Conservation (phyloP, 805 yeast genomes). For the Saccharomycopsis sp. region DNA sequence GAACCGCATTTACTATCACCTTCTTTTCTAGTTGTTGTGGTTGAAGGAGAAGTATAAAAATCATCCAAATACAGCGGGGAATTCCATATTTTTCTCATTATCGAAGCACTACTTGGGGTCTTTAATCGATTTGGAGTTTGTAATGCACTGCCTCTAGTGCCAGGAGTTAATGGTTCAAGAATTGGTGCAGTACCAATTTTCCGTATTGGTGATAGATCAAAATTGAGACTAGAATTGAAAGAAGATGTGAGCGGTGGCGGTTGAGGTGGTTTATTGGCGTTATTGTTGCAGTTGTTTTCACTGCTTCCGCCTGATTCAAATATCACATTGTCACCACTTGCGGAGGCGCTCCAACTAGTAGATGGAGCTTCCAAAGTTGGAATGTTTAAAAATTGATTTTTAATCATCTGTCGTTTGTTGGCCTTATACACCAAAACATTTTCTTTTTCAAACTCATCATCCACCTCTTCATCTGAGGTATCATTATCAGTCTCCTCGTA, state of each 20-base stretch:
- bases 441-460: conserved; percentile 18
- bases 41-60: conserved; percentile 49
- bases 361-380: conserved; percentile 35
- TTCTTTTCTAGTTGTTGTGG: conserved; percentile 19
- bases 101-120: conserved; percentile 31
- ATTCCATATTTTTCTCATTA: conserved; percentile 50
- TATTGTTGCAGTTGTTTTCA: conserved; percentile 12
- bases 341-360: conserved; percentile 36
- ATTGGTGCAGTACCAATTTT: conserved; percentile 54
- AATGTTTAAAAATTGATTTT: conserved; percentile 25
- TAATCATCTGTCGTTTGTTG: conserved; percentile 23
- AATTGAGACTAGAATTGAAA: conserved; percentile 57
- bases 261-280: conserved; percentile 23
- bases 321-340: conserved; percentile 33
- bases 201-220: conserved; percentile 56
- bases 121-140: conserved; percentile 27
- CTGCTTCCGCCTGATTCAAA: conserved; percentile 23
- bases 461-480: conserved; percentile 15
- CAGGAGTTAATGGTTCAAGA: conserved; percentile 44
- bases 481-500: conserved; percentile 16
- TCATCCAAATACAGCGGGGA: conserved; percentile 64
- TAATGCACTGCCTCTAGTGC: conserved; percentile 7
- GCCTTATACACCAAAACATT: conserved; percentile 20
- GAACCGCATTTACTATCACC: conserved; percentile 4
- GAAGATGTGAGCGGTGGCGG: conserved; percentile 50